phyloP scores from a whole-genome alignment of 2,329 filamentous ascomycete genomes.

The Epichloe glyceriae region DNA sequence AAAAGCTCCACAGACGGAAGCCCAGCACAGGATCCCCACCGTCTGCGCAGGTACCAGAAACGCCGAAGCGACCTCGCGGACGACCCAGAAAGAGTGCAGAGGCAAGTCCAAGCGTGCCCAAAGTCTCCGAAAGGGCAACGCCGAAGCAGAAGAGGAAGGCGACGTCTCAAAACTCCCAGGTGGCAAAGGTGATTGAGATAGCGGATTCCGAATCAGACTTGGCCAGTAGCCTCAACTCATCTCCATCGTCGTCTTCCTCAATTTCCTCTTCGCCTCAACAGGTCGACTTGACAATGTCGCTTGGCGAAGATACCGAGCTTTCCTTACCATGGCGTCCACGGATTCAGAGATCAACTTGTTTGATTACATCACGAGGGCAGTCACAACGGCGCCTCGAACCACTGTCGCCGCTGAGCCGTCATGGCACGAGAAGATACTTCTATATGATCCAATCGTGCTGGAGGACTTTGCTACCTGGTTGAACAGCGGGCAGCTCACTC shows the following conservation, averaged over 20 bases:
- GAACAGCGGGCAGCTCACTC: slow-evolving; percentile 55
- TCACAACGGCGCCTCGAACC: slow-evolving; percentile 37
- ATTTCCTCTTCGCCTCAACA: slow-evolving; percentile 31
- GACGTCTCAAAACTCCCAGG: slow-evolving; percentile 7
- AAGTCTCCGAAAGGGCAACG: background rate
- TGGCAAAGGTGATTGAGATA: slow-evolving; percentile 29
- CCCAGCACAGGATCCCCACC: slow-evolving; percentile 22
- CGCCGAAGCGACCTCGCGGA: slow-evolving; percentile 26
- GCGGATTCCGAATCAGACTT: slow-evolving; percentile 36
- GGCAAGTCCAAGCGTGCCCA: slow-evolving; percentile 6
- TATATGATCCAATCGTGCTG: slow-evolving; percentile 82
- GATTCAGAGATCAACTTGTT: slow-evolving; percentile 35
- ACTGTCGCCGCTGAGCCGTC: slow-evolving; percentile 41
- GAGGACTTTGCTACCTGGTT: slow-evolving; percentile 79
- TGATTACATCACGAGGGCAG: slow-evolving; percentile 38
- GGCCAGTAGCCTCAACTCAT: slow-evolving; percentile 15
- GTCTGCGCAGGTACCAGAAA: slow-evolving; percentile 19
- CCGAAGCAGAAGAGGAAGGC: background rate
- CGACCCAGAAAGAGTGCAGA: slow-evolving; percentile 26
- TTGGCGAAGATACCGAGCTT: slow-evolving; percentile 32
- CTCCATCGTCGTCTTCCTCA: slow-evolving; percentile 22
- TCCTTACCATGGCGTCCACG: slow-evolving; percentile 26
- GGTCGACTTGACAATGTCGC: slow-evolving; percentile 30
- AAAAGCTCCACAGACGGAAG: slow-evolving; percentile 14
- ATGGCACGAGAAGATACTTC: slow-evolving; percentile 86